Evolutionary conservation across 148 eudicot genomes (phyloP), one percentile per base, ranked within the genome.

Genomic region (Camellia granthamiana): DNA sequence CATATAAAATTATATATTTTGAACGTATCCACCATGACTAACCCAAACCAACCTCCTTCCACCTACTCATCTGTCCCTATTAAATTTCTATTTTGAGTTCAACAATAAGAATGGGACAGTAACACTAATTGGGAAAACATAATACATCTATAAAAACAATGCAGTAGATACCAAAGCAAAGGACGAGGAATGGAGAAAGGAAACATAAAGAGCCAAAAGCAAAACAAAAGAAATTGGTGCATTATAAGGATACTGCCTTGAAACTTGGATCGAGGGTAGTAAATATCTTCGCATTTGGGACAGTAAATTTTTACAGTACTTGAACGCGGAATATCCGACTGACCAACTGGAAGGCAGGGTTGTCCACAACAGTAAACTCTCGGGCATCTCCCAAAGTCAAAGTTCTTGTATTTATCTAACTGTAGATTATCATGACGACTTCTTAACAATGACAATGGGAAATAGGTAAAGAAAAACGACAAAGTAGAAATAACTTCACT

Each of bases 261-360:
- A 79, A 90, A 90, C 86, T 90, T 92, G 79, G 97, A 92, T 63
- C 93, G 87, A n/a, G 97, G 97, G 83, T 92, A 92, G 84, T 90
- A 92, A 65, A 92, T 84, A 77, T 92, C 97, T 85, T 89, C 97
- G 77, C 97, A 92, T 80, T 90, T 92, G 75, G 95, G 95, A 81
- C 95, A 91, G 79, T 88, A 91, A 76, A 91, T 90, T 78, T 91
- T 91, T 77, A 92, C 97, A 61, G 97, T 92, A 80, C 92, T 89
- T 63, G 93, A 85, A 75, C 97, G 91, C 3, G 97, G 91, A 80
- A 92, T 88, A 76, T 92, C 97, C 44, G 97, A 90, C 83, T 88
- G 97, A 41, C 97, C 97, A 79, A 92, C 91, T 2, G 97, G 97
- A 80, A 92, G 97, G 81, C 93, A 90, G 42, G 97, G 89, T 81